phyloP scores from a whole-genome alignment of 371 early-diverging fungal species.

The Mortierella sp. region DNA sequence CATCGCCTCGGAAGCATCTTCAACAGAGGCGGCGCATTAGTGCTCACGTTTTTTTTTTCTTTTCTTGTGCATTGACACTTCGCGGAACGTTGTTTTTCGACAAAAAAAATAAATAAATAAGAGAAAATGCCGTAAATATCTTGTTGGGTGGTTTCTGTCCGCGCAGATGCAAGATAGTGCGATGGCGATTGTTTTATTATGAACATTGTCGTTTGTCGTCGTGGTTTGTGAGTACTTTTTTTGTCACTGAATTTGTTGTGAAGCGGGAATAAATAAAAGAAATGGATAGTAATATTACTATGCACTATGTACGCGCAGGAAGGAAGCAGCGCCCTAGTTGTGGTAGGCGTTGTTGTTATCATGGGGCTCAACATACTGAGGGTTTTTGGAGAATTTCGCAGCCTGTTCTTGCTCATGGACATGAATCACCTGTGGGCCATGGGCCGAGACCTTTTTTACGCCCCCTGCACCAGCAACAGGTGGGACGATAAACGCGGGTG shows the following conservation, averaged over 20 bases:
- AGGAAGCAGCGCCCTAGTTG: conserved; percentile 4
- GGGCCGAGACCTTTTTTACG: background rate
- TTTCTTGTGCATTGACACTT: too few species aligned
- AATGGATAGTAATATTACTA: background rate
- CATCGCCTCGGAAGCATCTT: too few species aligned
- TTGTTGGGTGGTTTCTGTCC: too few species aligned
- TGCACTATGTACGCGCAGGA: background rate
- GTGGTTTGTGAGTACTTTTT: background rate
- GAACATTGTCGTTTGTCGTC: too few species aligned
- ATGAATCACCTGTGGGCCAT: conserved; percentile 31
- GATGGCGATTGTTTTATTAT: too few species aligned
- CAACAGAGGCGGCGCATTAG: too few species aligned
- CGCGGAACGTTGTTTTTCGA: too few species aligned
- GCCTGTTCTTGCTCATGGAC: background rate
- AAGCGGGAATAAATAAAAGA: background rate
- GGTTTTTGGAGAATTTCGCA: conserved; percentile 13
- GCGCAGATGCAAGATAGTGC: too few species aligned
- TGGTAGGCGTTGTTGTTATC: conserved; percentile 19
- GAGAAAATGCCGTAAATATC: too few species aligned
- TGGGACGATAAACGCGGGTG: background rate
- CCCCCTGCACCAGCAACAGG: too few species aligned
- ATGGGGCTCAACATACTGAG: conserved; percentile 22
- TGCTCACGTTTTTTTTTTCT: too few species aligned
- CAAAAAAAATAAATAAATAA: too few species aligned
- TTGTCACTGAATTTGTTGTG: background rate